Evolutionary conservation across 75 land plant species (phyloP), one percentile per base, ranked within the genome.

Genomic region (Picea sitchensis): DNA sequence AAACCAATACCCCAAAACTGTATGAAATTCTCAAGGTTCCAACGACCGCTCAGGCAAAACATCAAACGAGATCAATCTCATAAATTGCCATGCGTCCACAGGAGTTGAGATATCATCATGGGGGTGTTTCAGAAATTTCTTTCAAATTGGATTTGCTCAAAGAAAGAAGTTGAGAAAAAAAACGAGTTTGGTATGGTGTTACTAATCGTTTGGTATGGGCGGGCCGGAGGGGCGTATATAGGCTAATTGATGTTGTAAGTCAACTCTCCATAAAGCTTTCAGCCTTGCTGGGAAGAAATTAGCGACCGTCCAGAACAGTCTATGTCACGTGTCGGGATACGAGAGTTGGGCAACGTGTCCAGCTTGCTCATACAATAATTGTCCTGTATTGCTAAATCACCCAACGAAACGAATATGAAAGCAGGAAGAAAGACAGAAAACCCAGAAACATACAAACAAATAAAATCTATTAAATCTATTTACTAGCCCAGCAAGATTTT

Each of bases 331-430:
- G 23, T 71, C 44, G 41, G 74, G 74, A 21, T 47, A 71, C 74
- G 41, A 44, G 74, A 9, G 51, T 41, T 21, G 1, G 34, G 74
- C 74, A 71, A 71, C 74, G 74, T 71, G 74, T 71, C 74, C 74
- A 51, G 56, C 12, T 11, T 51, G 12, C 56, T 9, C 12, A 9
- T 51, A 51, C 56, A 51, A 51, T 51, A 51, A 51, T 51, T 51
- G 56, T 51, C 51, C 6, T 47, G 8, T 47, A 51, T 51, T 9
- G 56, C 56, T 51, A 51, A 51, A 9, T 51, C 12, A 8, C 56
- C 56, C 56, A 51, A 51, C 56, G 12, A 47, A 8, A 8, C 5
- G 54, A 47, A 47, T 47, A 47, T 47, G 54, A 47, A 47, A 6
- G 11, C 54, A 47, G 11, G 54, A 51, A 51, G 56, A 11, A 51